Evolutionary conservation across 2,329 filamentous ascomycete genomes (phyloP).

Genomic region (Fusarium dlaminii): DNA sequence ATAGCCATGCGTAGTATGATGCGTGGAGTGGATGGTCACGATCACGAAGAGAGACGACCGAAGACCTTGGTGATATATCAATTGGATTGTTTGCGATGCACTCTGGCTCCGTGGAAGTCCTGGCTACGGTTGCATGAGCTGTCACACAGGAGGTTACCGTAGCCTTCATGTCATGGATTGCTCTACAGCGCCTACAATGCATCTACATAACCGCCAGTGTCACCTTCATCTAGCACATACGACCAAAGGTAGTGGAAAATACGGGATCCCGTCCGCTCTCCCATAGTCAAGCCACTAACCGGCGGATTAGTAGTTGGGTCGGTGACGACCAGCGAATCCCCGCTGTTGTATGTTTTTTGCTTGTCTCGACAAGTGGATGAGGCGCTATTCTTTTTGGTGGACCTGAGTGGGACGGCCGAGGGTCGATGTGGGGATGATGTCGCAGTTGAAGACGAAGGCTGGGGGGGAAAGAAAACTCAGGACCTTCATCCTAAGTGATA

Average conservation of each 20-base stretch:
- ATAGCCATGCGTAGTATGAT: not conserved
- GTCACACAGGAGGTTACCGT: fast-evolving
- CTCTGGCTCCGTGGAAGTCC: not conserved
- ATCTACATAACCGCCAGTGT: not conserved
- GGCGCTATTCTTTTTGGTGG: not conserved
- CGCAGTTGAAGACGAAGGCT: fast-evolving
- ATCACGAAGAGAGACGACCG: not conserved
- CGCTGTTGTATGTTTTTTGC: constrained; percentile 18
- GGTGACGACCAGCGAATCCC: constrained; percentile 20
- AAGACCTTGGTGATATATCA: not conserved
- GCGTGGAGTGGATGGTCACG: no score
- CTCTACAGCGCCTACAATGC: not conserved
- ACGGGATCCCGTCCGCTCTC: constrained; percentile 19
- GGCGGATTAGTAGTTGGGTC: constrained; percentile 21
- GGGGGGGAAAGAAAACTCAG: no score
- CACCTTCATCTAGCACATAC: not conserved
- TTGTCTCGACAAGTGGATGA: fast-evolving
- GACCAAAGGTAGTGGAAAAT: constrained; percentile 14
- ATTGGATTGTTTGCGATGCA: not conserved
- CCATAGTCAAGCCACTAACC: constrained; percentile 15
- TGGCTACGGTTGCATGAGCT: not conserved
- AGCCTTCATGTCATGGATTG: not conserved
- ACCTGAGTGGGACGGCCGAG: not conserved
- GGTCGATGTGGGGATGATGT: not conserved
- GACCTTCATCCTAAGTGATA: no score